Conservation (phyloP, 345 rosid species). For the Melaleuca quinquenervia region DNA sequence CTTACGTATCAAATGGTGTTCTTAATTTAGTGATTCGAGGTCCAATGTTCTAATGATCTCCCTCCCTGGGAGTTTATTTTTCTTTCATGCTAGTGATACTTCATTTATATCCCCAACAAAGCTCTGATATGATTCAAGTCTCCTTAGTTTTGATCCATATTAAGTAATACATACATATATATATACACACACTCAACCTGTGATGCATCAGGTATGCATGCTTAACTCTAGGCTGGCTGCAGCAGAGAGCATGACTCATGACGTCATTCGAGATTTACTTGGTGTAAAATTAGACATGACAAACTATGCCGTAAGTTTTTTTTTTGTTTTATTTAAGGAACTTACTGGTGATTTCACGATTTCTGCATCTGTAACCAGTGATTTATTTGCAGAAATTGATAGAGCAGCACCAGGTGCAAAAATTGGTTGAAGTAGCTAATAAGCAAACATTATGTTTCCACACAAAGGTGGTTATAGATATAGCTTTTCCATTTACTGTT, state of each 20-base stretch:
- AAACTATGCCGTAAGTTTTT: conserved; percentile 69
- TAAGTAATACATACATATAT: background rate
- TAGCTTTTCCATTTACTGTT: background rate
- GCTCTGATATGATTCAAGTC: background rate
- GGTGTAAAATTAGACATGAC: conserved; percentile 82
- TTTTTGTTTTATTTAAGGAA: background rate
- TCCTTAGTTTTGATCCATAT: background rate
- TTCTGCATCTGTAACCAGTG: background rate
- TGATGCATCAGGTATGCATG: conserved; percentile 47
- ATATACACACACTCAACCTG: conserved; percentile 4
- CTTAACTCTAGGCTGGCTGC: conserved; percentile 78
- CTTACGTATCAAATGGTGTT: background rate
- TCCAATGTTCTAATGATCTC: background rate
- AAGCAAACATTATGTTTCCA: conserved; percentile 53
- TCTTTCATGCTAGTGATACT: background rate
- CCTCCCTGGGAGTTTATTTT: background rate
- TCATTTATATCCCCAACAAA: background rate
- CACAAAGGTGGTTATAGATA: conserved; percentile 39
- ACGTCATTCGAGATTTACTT: conserved; percentile 87
- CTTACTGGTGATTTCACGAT: background rate
- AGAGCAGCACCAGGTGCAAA: conserved; percentile 64
- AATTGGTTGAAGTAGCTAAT: conserved; percentile 56
- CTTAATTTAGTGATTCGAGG: background rate
- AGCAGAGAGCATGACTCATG: conserved; percentile 96
- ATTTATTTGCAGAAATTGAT: conserved; percentile 51